Base-by-base conservation (phyloP, 2,329 filamentous ascomycete species). In the Colletotrichum australisinense region DNA sequence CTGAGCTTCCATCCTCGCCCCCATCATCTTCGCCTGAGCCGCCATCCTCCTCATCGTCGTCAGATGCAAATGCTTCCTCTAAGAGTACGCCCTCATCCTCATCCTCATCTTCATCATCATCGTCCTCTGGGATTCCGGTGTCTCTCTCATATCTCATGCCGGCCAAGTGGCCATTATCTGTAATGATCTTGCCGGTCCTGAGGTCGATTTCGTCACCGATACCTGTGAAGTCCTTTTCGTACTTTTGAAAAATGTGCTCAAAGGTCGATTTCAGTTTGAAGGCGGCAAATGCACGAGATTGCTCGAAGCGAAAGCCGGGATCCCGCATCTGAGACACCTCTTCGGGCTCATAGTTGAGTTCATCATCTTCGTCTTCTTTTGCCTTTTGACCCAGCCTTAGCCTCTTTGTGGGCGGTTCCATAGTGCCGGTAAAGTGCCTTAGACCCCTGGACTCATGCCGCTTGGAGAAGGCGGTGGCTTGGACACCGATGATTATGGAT, bases 181-280 rank as follows among this genome's bases (percentile, higher is more conserved):
- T 92, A n/a, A 97, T 88, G 59, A 98, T 91, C 72, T 94, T 87
- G 67, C 94, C 95, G 0, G 94, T 96, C 63, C 87, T 86, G 69
- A 98, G 86, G 81, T 98, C 94, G 78, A 98, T 95, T 83, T 98
- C 95, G 81, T 98, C 96, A 67, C 93, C 95, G 63, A 96, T 88
- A 5, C 92, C 93, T 2, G 91, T 91, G 78, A 98, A 98, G 80
- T 98, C 93, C 75, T 88, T 92, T 66, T 89, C 92, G 81, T 97
- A 98, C 81, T 97, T 98, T 74, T 93, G 90, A 80, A 98, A 98
- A 68, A 98, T 97, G 69, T 90, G 86, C 79, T 98, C 95, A 80
- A 97, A 97, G 5, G 91, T 91, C n/a, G 91, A 92, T 81, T 97
- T 96, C 53, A 98, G 88, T 72, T 91, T 91, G 75, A 88, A 85